These are phyloP conservation scores for Teratosphaeriaceae sp. DNA, from an alignment of 2,329 filamentous ascomycete species.

Conservation along the genomic window DNA sequence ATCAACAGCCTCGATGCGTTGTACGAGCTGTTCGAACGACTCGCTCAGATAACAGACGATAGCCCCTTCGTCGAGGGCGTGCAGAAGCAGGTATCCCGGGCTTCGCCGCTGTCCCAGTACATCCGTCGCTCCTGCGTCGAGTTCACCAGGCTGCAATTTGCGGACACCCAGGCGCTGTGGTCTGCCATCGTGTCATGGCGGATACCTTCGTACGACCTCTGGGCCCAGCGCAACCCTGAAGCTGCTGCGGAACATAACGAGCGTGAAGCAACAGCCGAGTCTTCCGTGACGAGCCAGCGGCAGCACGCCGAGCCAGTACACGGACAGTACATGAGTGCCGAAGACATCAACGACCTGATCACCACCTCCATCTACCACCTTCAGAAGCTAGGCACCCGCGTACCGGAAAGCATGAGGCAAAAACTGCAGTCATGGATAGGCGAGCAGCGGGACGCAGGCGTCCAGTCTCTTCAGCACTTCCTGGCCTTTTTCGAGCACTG, in stretches of 20 bases:
- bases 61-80: background rate
- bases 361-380: conserved; percentile 86
- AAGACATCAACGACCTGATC: conserved; percentile 46
- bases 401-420: conserved; percentile 66
- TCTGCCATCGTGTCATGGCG: conserved; percentile 74
- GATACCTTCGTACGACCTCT: conserved; percentile 60
- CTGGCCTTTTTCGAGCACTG: conserved; percentile 75
- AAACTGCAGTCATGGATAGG: conserved; percentile 49
- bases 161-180: conserved; percentile 74
- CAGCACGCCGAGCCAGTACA: background rate
- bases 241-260: conserved; percentile 19
- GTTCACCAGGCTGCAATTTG: conserved; percentile 72
- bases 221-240: conserved; percentile 48
- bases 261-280: background rate
- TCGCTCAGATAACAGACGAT: conserved; percentile 7
- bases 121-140: conserved; percentile 71
- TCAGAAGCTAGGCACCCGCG: conserved; percentile 72
- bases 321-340: conserved; percentile 13
- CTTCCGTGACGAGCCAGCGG: background rate
- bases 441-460: conserved; percentile 20
- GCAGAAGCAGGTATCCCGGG: conserved; percentile 42
- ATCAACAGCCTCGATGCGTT: conserved; percentile 76
- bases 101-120: conserved; percentile 76
- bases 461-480: conserved; percentile 27
- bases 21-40: conserved; percentile 50